Conservation (phyloP, 2,329 filamentous ascomycete genomes). For the Xylaria polymorpha region DNA sequence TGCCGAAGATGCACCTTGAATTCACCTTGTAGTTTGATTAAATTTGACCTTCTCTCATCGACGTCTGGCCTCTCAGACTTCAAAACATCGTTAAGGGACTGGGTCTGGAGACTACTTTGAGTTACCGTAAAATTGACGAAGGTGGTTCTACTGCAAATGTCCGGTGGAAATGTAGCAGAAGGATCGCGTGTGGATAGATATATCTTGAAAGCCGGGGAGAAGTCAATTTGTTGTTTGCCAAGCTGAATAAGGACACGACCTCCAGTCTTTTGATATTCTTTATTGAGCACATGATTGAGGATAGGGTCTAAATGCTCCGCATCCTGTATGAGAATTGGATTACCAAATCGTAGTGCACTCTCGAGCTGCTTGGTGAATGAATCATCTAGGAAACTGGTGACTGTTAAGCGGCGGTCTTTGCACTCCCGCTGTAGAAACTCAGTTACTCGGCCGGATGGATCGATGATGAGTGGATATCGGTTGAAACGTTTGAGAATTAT, state of each 20-base stretch:
- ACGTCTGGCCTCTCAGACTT: slow-evolving; percentile 98
- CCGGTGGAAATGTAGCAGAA: slow-evolving; percentile 92
- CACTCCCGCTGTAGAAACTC: slow-evolving; percentile 96
- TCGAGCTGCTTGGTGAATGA: slow-evolving; percentile 98
- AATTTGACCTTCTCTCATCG: slow-evolving; percentile 93
- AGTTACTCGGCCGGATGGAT: slow-evolving; percentile 92
- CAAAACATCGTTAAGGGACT: slow-evolving; percentile 95
- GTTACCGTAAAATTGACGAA: slow-evolving; percentile 99
- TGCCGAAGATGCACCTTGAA: slow-evolving; percentile 98
- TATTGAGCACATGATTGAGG: slow-evolving; percentile 98
- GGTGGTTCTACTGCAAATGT: slow-evolving; percentile 97
- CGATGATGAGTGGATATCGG: slow-evolving; percentile 96
- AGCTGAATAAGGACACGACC: slow-evolving; percentile 98
- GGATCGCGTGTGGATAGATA: slow-evolving; percentile 96
- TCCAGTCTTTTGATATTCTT: slow-evolving; percentile 98
- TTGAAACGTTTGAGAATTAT: slow-evolving; percentile 98
- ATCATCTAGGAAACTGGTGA: slow-evolving; percentile 98
- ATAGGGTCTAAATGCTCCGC: slow-evolving; percentile 97
- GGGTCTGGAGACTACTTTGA: slow-evolving; percentile 97
- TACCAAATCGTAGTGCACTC: slow-evolving; percentile 95
- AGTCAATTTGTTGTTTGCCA: slow-evolving; percentile 98
- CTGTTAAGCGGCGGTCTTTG: slow-evolving; percentile 91
- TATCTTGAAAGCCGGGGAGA: slow-evolving; percentile 94
- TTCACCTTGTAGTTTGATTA: slow-evolving; percentile 98
- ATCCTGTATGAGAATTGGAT: slow-evolving; percentile 98